Conservation (phyloP, 805 yeast species). For the Zygosaccharomyces siamensis region DNA sequence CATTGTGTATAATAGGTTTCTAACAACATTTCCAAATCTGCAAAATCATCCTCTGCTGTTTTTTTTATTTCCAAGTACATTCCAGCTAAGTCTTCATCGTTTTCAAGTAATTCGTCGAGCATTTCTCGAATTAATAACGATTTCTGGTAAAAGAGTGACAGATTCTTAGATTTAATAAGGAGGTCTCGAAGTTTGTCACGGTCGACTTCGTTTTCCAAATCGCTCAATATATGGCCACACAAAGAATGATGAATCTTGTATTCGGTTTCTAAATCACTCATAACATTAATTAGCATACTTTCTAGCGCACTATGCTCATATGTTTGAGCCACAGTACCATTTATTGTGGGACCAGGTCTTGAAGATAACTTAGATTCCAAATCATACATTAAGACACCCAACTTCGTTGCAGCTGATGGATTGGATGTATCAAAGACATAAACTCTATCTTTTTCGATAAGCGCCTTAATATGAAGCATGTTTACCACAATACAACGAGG, state of each 20-base stretch:
- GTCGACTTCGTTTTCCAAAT: constrained; percentile 74
- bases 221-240: constrained; percentile 61
- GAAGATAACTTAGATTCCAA: constrained; percentile 60
- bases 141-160: constrained; percentile 71
- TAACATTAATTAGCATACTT: constrained; percentile 72
- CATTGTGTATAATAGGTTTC: constrained; percentile 89
- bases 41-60: constrained; percentile 40
- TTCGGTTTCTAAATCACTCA: constrained; percentile 75
- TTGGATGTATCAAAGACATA: constrained; percentile 68
- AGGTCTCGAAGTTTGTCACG: constrained; percentile 69
- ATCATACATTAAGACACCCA: constrained; percentile 81
- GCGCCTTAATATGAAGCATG: constrained; percentile 81
- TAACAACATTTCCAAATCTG: constrained; percentile 79
- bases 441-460: constrained; percentile 74
- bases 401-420: constrained; percentile 54
- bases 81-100: constrained; percentile 75
- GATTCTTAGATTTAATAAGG: constrained; percentile 63
- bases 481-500: constrained; percentile 73
- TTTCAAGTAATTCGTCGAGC: constrained; percentile 76
- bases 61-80: constrained; percentile 62
- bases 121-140: constrained; percentile 72
- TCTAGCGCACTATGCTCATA: constrained; percentile 85
- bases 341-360: constrained; percentile 23
- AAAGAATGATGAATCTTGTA: constrained; percentile 50
- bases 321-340: constrained; percentile 37